A percentile compares a stretch with the other conserved stretches of the same genome.
These are phyloP conservation scores for Zopfia rhizophila DNA, from an alignment of 2,329 filamentous ascomycete genomes.

Conservation along the genomic window DNA sequence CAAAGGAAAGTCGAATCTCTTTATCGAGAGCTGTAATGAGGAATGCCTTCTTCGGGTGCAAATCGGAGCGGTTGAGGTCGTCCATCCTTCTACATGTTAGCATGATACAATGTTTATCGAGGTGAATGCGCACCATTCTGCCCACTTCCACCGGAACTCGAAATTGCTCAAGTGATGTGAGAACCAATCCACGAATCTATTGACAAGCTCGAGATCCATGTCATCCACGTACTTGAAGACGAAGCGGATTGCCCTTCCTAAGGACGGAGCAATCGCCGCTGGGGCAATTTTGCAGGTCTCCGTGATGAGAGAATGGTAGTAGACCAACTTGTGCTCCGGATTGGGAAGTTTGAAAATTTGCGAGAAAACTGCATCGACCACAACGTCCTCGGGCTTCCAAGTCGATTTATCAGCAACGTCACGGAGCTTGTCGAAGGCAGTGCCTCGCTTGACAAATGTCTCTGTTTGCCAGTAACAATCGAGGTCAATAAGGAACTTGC, in stretches of 20 bases:
- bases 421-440: conserved; percentile 87
- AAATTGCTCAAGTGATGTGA: conserved; percentile 98
- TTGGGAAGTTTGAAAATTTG: conserved; percentile 89
- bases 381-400: conserved; percentile 98
- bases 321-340: conserved; percentile 93
- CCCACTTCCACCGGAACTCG: conserved; percentile 99
- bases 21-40: conserved; percentile 92
- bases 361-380: conserved; percentile 97
- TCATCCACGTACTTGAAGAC: conserved; percentile 84
- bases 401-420: conserved; percentile 73
- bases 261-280: conserved; percentile 92
- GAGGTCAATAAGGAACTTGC: conserved; percentile 90
- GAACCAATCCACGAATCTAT: conserved; percentile 97
- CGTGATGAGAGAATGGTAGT: conserved; percentile 94
- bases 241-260: conserved; percentile 92
- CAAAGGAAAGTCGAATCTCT: conserved; percentile 95
- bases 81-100: conserved; percentile 67
- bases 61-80: conserved; percentile 78
- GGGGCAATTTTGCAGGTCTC: conserved; percentile 96
- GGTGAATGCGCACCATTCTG: conserved; percentile 76
- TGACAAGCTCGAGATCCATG: conserved; percentile 86
- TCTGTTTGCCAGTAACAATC: conserved; percentile 92
- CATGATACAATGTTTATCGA: neutral
- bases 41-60: conserved; percentile 92
- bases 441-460: conserved; percentile 93